Base-by-base conservation (phyloP, 768 basidiomycete genomes). In the Termitomyces sp. region DNA sequence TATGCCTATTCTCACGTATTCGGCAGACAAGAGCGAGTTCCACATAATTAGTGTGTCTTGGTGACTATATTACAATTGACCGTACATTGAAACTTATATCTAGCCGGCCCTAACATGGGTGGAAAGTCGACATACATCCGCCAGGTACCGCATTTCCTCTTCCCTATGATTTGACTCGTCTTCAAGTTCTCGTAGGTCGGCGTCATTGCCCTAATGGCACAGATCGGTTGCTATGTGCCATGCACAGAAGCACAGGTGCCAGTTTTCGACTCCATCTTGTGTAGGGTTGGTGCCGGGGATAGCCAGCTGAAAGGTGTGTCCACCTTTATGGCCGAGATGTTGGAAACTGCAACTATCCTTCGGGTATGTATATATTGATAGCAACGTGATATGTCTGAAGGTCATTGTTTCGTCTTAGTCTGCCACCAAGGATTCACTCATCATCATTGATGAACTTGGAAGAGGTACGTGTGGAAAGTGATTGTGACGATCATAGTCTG, bases 251-350 rank as follows among this genome's bases (percentile, higher is more conserved):
- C 97, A 0, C 77, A 81, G 28, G 62, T 98, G 1, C 97, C 97
- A 0, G 84, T 98, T 52, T 98, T 98, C 58, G 97, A 99, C 70
- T 97, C 94, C 3, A 86, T 99, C 44, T 73, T 98, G 11, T 97
- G 96, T 56, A 81, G 97, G 60, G 96, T 99, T 1, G 97, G 97
- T 9, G 97, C 97, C 0, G 97, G 97, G 0, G 97, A 99, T 68
- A 95, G 91, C 68, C 96, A 98, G 67, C 74, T 98, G 45, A 98
- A 97, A 70, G 97, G 97, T 11, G 93, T 99, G 0, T 96, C 94
- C 26, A 99, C 96, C 0, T 99, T 99, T 70, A 98, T 98, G 96
- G 95, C 94, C 1, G 97, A 99, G 71, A 98, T 98, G 97, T 79
- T 99, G 30, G 97, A 99, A 70, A 98, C 95, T 0, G 95, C 97